Evolutionary conservation across 2,329 filamentous ascomycete genomes (phyloP), one percentile per base, ranked within the genome.

Genomic region (Aspergillus luchuensis): DNA sequence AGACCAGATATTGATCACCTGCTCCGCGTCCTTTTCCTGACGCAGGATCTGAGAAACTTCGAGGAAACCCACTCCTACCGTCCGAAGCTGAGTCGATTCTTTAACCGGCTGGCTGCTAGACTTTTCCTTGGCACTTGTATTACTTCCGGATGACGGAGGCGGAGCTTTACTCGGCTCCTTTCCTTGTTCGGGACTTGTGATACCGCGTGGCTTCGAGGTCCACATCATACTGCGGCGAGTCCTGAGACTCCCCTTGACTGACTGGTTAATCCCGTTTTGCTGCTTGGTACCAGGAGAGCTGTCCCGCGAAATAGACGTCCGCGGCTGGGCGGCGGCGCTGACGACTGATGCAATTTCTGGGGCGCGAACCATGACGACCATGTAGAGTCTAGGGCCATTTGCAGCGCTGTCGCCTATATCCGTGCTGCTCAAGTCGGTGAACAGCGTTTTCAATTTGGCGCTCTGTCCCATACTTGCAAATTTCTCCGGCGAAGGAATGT

Each of bases 331-430:
- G 5, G 64, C 66, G 8, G 63, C 58, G 15, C 62, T 62, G 11
- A 64, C 55, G 15, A 69, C 63, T 25, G 74, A 74, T 17, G 75
- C 70, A 17, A 78, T 77, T 70, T 87, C 85, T 52, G 82, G 81
- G 3, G 87, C 84, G 52, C 92, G 84, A 7, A 97, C 85, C 69
- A 91, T 92, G 65, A 95, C 89, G 3, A 97, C 88, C 1, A 99
- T 82, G 72, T 91, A 97, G 19, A 98, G 78, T 55, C 92, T 89
- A 3, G 86, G 86, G 51, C 90, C 89, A 8, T 86, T 83, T 15
- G 72, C 79, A n/a, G 82, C 79, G 10, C 81, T 82, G 67, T 87
- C 84, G n/a, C 85, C 85, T 59, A 89, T 81, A 69, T 97, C 93
- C 52, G 88, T 85, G 0, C 91, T 85, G 41, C 88, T 91, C 17